A percentile compares a stretch with the other conserved stretches of the same genome.
These are phyloP conservation scores for Willaertia magna DNA, from an alignment of 208 protist genomes.

Conservation along the genomic window DNA sequence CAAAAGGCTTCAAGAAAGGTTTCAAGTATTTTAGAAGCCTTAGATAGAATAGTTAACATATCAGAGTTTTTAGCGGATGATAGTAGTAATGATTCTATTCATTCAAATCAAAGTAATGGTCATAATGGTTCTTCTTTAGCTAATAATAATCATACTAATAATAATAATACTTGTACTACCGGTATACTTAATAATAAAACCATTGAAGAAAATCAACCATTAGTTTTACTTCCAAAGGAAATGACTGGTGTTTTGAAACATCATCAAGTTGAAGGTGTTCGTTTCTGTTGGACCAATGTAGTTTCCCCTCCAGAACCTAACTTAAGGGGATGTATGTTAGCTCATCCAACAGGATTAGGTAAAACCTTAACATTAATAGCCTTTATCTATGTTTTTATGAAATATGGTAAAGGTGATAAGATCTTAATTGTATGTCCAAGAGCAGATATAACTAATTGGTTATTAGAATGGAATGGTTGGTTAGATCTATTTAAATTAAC, in stretches of 20 bases:
- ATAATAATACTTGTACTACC: too few relatives aligned
- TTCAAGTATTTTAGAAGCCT: too few relatives aligned
- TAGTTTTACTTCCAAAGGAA: neutral
- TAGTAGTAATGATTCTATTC: too few relatives aligned
- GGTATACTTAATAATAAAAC: too few relatives aligned
- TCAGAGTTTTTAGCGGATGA: too few relatives aligned
- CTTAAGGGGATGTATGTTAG: slow-evolving; percentile 19
- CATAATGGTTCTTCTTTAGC: too few relatives aligned
- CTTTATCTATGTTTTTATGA: slow-evolving; percentile 16
- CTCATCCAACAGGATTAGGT: slow-evolving; percentile 27
- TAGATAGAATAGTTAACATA: too few relatives aligned
- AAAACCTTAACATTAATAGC: slow-evolving; percentile 24
- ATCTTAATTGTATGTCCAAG: slow-evolving; percentile 17
- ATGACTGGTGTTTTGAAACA: neutral
- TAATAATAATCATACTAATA: too few relatives aligned
- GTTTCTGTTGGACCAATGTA: slow-evolving; percentile 20
- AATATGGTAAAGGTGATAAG: slow-evolving; percentile 31
- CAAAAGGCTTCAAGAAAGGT: too few relatives aligned
- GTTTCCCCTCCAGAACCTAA: neutral
- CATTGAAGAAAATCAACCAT: neutral
- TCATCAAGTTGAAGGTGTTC: slow-evolving; percentile 23
- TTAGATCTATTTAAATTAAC: neutral
- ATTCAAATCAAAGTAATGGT: too few relatives aligned
- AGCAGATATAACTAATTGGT: slow-evolving; percentile 1
- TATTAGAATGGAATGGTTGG: slow-evolving; percentile 1